A percentile compares a stretch with the other conserved stretches of the same genome.
Conservation (phyloP, 495 filamentous ascomycete genomes). For the Aspergillus haitiensis region DNA sequence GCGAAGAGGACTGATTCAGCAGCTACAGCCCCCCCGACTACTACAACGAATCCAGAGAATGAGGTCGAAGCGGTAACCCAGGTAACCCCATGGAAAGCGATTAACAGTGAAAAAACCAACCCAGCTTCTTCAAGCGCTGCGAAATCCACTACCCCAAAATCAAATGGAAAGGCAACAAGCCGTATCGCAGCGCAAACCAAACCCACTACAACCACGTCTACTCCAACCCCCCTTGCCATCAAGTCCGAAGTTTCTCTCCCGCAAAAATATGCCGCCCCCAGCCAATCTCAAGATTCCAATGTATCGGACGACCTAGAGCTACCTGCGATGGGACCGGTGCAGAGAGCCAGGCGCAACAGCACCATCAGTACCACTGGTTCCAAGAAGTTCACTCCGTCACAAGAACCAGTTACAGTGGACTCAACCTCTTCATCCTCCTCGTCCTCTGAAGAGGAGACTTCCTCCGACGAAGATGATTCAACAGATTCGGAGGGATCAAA, state of each 20-base stretch:
- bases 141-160: slow-evolving; percentile 1
- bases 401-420: slow-evolving; percentile 7
- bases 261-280: slow-evolving; percentile 5
- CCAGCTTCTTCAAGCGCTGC: neutral
- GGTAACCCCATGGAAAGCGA: slow-evolving; percentile 4
- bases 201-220: neutral
- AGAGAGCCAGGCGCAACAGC: neutral
- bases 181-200: neutral
- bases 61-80: neutral
- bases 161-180: neutral
- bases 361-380: neutral
- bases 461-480: slow-evolving; percentile 1
- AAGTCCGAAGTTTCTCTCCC: neutral
- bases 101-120: slow-evolving; percentile 4
- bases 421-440: slow-evolving; percentile 5
- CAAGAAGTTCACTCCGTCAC: neutral
- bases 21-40: neutral
- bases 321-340: slow-evolving; percentile 10
- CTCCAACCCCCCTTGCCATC: neutral
- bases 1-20: neutral
- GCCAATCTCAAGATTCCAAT: slow-evolving; percentile 10
- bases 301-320: slow-evolving; percentile 13
- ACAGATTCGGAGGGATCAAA: neutral
- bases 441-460: neutral
- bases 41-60: neutral